Evolutionary conservation across 208 protist genomes (phyloP).

Genomic region (Acanthamoeba polyphaga): DNA sequence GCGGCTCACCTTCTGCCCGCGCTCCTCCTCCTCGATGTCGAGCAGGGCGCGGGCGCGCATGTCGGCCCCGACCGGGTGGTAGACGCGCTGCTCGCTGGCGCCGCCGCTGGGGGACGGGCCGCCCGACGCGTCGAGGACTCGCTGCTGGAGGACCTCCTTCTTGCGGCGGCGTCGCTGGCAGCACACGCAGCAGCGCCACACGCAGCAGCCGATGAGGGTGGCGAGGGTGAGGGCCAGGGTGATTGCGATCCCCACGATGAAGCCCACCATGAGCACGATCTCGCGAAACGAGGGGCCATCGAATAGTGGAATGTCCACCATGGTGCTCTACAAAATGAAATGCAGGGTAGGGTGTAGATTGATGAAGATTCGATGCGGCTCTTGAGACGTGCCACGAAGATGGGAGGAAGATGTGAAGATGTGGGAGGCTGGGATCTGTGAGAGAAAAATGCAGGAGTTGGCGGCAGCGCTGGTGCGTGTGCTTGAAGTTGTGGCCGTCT

Average conservation of each 20-base stretch:
- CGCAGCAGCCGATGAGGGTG: neutral
- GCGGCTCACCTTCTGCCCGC: neutral
- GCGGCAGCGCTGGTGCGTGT: too few species aligned
- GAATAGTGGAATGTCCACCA: conserved; percentile 64
- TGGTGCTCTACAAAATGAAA: neutral
- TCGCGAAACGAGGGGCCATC: conserved; percentile 51
- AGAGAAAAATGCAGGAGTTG: too few species aligned
- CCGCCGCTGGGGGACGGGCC: neutral
- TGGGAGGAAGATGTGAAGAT: too few species aligned
- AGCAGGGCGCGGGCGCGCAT: neutral
- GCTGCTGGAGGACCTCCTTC: neutral
- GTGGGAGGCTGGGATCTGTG: too few species aligned
- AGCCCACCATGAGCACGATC: conserved; percentile 42
- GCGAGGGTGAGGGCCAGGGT: conserved; percentile 11
- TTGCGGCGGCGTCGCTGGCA: conserved; percentile 33
- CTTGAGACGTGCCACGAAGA: too few species aligned
- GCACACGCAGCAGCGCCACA: conserved; percentile 42
- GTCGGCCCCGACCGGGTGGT: conserved; percentile 26
- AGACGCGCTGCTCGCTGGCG: neutral
- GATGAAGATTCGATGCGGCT: neutral
- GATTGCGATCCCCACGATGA: neutral
- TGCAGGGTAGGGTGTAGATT: too few species aligned
- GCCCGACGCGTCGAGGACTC: neutral
- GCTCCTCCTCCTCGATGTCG: conserved; percentile 44
- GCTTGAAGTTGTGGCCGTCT: too few species aligned